These are phyloP conservation scores for Drosera spatulata DNA, from an alignment of 179 eudicot species.

Conservation along the genomic window DNA sequence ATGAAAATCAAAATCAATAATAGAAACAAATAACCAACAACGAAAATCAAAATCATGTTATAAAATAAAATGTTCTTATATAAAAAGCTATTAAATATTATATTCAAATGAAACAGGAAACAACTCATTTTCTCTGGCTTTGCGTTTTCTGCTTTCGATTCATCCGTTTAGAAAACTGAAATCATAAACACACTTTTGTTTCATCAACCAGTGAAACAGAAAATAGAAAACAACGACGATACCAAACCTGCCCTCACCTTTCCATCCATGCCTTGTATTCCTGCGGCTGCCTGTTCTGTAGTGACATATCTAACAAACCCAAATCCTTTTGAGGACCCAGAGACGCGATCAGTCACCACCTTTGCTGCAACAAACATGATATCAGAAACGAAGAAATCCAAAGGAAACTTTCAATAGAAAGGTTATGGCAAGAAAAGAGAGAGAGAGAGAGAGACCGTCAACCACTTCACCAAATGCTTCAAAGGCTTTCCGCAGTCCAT, in stretches of 20 bases:
- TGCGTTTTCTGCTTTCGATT: no score
- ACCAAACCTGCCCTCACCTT: conserved; percentile 23
- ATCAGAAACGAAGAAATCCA: conserved; percentile 1
- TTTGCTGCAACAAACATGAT: conserved; percentile 40
- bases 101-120: background rate
- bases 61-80: no score
- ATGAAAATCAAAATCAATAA: no score
- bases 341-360: conserved; percentile 75
- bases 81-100: background rate
- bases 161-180: no score
- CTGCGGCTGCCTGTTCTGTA: conserved; percentile 57
- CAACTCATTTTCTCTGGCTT: no score
- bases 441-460: conserved; percentile 26
- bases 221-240: background rate
- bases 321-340: conserved; percentile 75
- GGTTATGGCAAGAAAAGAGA: background rate
- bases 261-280: conserved; percentile 81
- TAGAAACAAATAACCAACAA: no score
- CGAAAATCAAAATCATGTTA: no score
- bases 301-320: conserved; percentile 75
- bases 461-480: conserved; percentile 64
- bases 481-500: conserved; percentile 49
- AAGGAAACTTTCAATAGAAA: background rate
- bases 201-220: no score
- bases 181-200: no score